phyloP scores from a whole-genome alignment of 1,139 yeast species.

The Debaryomyces nepalensis region DNA sequence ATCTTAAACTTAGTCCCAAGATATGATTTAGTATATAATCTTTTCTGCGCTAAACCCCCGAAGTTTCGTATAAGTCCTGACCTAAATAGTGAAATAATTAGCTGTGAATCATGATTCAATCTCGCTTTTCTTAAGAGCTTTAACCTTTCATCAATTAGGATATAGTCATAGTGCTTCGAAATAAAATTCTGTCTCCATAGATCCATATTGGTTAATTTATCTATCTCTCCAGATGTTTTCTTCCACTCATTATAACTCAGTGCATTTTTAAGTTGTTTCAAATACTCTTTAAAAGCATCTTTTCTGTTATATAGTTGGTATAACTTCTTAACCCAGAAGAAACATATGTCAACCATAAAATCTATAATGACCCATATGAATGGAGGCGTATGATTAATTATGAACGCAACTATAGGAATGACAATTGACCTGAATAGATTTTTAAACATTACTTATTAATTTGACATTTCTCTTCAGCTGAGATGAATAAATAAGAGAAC shows the following conservation, averaged over 20 bases:
- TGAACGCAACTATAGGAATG: conserved; percentile 13
- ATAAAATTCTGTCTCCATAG: conserved; percentile 87
- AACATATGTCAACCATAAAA: conserved; percentile 58
- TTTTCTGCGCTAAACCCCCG: conserved; percentile 86
- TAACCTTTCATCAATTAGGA: conserved; percentile 75
- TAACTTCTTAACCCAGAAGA: conserved; percentile 60
- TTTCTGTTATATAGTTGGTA: conserved; percentile 42
- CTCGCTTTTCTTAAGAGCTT: conserved; percentile 68
- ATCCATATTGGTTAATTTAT: conserved; percentile 69
- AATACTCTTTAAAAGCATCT: conserved; percentile 46
- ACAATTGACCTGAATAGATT: conserved; percentile 4
- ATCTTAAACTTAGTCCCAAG: conserved; percentile 87
- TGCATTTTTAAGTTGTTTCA: conserved; percentile 45
- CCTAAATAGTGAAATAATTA: conserved; percentile 70
- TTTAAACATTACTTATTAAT: not conserved
- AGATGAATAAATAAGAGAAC: no score
- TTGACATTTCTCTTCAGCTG: not conserved
- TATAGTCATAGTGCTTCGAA: conserved; percentile 82
- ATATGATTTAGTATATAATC: conserved; percentile 78
- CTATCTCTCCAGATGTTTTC: conserved; percentile 60
- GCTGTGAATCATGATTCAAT: conserved; percentile 56
- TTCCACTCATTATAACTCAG: conserved; percentile 66
- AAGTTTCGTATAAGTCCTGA: conserved; percentile 87
- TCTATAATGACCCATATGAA: conserved; percentile 66
- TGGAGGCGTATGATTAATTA: conserved; percentile 59